A percentile compares a stretch with the other conserved stretches of the same genome.
Conservation (phyloP, 768 basidiomycete genomes). For the Tulasnella sp. region DNA sequence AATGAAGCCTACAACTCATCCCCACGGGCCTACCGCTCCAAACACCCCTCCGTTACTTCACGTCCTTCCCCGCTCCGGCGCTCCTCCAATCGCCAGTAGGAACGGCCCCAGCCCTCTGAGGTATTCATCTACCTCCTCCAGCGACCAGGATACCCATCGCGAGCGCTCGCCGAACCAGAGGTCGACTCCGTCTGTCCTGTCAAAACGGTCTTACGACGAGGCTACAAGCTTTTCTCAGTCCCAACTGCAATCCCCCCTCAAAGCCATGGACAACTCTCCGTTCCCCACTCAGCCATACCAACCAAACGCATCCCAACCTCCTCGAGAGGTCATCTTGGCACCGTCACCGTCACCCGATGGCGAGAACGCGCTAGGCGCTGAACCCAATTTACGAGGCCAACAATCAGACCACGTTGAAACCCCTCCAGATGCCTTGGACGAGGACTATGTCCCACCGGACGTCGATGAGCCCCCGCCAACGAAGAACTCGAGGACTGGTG, state of each 20-base stretch:
- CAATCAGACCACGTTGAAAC: too few species aligned
- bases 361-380: not conserved
- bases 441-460: not conserved
- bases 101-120: not conserved
- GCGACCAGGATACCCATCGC: too few species aligned
- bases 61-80: not conserved
- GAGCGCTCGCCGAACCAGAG: too few species aligned
- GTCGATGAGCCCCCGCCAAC: not conserved
- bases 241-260: not conserved
- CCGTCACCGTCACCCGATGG: constrained; percentile 3
- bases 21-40: too few species aligned
- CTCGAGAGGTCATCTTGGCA: not conserved
- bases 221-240: not conserved
- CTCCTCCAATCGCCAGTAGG: not conserved
- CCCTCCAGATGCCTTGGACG: not conserved
- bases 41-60: too few species aligned
- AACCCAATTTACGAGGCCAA: too few species aligned
- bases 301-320: not conserved
- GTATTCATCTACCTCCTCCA: not conserved
- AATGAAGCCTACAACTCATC: too few species aligned
- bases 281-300: constrained; percentile 4
- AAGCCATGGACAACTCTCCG: not conserved
- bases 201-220: not conserved
- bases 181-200: not conserved
- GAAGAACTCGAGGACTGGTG: not conserved